These are phyloP conservation scores for Lentinula lateritia DNA, from an alignment of 768 basidiomycete species.

Conservation along the genomic window DNA sequence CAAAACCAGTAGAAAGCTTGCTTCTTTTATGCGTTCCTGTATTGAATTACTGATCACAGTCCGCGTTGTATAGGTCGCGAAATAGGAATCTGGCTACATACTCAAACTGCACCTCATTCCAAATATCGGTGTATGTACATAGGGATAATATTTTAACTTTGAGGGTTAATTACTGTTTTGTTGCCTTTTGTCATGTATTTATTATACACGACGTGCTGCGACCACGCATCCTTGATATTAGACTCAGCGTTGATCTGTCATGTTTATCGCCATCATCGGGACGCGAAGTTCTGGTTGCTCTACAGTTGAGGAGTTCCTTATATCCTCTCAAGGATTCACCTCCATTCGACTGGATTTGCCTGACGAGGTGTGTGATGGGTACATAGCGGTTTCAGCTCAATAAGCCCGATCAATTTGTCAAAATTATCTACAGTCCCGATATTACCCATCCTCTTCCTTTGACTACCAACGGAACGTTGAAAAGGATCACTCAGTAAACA, in stretches of 20 bases:
- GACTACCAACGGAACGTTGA: not conserved
- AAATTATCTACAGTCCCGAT: not conserved
- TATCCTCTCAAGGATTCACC: conserved; percentile 51
- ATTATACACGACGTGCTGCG: not conserved
- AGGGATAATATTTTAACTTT: no score
- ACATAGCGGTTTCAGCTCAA: not conserved
- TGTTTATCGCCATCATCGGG: conserved; percentile 69
- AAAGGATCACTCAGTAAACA: not conserved
- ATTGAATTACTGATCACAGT: not conserved
- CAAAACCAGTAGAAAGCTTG: not conserved
- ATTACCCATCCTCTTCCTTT: not conserved
- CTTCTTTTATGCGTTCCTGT: not conserved
- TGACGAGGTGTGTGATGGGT: not conserved
- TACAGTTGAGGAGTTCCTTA: conserved; percentile 53
- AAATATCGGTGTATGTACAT: no score
- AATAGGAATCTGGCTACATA: no score
- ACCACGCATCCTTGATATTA: not conserved
- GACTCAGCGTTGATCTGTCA: conserved; percentile 16
- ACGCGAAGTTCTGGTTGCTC: conserved; percentile 59
- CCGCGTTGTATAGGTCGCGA: no score
- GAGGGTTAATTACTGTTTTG: no score
- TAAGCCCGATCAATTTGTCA: not conserved
- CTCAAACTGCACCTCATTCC: no score
- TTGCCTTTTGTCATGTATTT: not conserved
- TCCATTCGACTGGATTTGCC: conserved; percentile 33